phyloP scores from a whole-genome alignment of 805 yeast genomes.

The Myxozyma sirexii region DNA sequence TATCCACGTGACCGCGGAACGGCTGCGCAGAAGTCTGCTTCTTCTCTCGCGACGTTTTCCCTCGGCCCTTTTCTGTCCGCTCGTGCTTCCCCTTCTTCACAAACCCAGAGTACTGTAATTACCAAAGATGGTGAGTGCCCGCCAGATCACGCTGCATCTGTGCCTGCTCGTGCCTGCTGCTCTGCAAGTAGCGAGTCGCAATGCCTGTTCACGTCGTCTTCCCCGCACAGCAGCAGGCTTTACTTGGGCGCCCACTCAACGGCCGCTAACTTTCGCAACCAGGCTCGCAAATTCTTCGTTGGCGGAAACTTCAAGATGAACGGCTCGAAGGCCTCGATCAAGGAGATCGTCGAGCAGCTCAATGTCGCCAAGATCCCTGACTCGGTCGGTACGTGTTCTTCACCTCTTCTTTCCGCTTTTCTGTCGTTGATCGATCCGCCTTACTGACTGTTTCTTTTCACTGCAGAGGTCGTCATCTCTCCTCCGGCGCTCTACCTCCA shows the following conservation, averaged over 20 bases:
- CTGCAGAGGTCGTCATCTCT: constrained; percentile 77
- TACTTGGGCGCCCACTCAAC: too few relatives aligned
- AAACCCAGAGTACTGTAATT: too few relatives aligned
- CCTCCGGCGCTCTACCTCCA: constrained; percentile 94
- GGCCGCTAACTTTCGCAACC: background rate
- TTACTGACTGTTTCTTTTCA: too few relatives aligned
- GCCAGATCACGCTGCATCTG: too few relatives aligned
- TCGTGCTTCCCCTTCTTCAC: background rate
- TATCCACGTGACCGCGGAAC: background rate
- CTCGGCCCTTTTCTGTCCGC: background rate
- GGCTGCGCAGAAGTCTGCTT: background rate
- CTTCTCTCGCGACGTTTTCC: background rate
- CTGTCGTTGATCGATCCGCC: too few relatives aligned
- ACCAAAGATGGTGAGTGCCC: too few relatives aligned
- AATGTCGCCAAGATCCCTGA: constrained; percentile 75
- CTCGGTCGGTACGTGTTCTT: constrained; percentile 53
- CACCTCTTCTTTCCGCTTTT: too few relatives aligned
- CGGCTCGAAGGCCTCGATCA: constrained; percentile 86
- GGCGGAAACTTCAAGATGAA: constrained; percentile 99
- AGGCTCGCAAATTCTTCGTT: constrained; percentile 85
- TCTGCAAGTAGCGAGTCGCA: too few relatives aligned
- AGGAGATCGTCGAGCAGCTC: constrained; percentile 78
- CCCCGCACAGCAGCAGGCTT: too few relatives aligned
- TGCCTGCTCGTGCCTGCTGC: too few relatives aligned
- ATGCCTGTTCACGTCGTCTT: too few relatives aligned